phyloP scores from a whole-genome alignment of 805 yeast genomes.

The Candida boleticola region DNA sequence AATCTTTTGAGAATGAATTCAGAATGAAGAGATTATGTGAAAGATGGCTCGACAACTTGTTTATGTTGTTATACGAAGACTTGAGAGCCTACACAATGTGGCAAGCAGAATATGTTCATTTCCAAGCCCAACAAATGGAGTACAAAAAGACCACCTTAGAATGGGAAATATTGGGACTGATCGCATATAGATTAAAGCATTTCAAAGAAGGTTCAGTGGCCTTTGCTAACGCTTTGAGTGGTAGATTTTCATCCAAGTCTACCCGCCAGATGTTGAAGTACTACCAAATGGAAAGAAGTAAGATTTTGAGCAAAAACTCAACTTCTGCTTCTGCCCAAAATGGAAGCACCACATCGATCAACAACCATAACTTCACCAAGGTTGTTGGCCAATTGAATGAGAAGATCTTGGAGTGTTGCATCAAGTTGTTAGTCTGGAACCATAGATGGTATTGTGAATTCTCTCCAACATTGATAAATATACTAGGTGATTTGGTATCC shows the following conservation, averaged over 20 bases:
- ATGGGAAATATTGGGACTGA: constrained; percentile 89
- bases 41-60: constrained; percentile 70
- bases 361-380: constrained; percentile 35
- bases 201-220: constrained; percentile 85
- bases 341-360: constrained; percentile 1
- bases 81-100: constrained; percentile 83
- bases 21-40: constrained; percentile 67
- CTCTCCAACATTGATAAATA: constrained; percentile 62
- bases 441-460: constrained; percentile 97
- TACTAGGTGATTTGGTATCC: constrained; percentile 59
- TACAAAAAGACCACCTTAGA: constrained; percentile 78
- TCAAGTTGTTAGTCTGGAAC: constrained; percentile 91
- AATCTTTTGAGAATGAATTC: constrained; percentile 40
- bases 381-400: constrained; percentile 46
- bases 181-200: constrained; percentile 84
- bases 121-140: constrained; percentile 81
- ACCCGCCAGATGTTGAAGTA: constrained; percentile 70
- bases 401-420: constrained; percentile 63
- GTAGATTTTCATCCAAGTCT: constrained; percentile 78
- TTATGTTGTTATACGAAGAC: constrained; percentile 70
- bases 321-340: constrained; percentile 9
- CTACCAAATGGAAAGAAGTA: constrained; percentile 51
- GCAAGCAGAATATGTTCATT: constrained; percentile 88
- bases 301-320: constrained; percentile 28
- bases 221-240: constrained; percentile 65